A percentile compares a stretch with the other conserved stretches of the same genome.
Conservation (phyloP, 148 eudicot species). For the Rhododendron williamsianum region DNA sequence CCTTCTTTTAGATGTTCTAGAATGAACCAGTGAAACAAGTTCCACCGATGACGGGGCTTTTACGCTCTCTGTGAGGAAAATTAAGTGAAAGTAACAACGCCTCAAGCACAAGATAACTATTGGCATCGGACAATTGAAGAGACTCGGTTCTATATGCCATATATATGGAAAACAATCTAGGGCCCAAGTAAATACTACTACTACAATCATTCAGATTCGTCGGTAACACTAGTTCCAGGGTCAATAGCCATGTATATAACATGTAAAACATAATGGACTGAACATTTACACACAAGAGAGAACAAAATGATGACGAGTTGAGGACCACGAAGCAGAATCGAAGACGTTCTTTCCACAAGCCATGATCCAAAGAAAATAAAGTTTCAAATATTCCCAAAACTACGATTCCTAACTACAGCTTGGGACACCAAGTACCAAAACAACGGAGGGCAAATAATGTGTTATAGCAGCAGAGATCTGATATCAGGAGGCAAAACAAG, state of each 20-base stretch:
- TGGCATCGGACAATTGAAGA: not conserved
- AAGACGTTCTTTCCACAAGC: not conserved
- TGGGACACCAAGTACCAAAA: not conserved
- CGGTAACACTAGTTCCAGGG: not conserved
- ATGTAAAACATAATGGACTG: not conserved
- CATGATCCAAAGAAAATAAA: not conserved
- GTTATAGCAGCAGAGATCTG: not conserved
- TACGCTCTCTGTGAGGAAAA: conserved; percentile 9
- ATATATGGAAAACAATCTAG: not conserved
- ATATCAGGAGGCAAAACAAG: not conserved
- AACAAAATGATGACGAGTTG: not conserved
- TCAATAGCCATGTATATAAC: not conserved
- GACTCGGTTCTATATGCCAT: not conserved
- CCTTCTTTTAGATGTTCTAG: not conserved
- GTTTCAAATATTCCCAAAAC: not conserved
- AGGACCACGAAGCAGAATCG: not conserved
- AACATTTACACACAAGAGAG: not conserved
- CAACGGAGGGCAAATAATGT: not conserved
- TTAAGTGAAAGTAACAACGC: not conserved
- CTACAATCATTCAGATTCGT: not conserved
- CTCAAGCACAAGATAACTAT: not conserved
- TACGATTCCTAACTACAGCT: not conserved
- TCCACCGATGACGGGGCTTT: not conserved
- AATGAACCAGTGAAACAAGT: not conserved
- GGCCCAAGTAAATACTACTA: not conserved